Conservation (phyloP, 2,329 filamentous ascomycete genomes). For the Diaporthe sp. region DNA sequence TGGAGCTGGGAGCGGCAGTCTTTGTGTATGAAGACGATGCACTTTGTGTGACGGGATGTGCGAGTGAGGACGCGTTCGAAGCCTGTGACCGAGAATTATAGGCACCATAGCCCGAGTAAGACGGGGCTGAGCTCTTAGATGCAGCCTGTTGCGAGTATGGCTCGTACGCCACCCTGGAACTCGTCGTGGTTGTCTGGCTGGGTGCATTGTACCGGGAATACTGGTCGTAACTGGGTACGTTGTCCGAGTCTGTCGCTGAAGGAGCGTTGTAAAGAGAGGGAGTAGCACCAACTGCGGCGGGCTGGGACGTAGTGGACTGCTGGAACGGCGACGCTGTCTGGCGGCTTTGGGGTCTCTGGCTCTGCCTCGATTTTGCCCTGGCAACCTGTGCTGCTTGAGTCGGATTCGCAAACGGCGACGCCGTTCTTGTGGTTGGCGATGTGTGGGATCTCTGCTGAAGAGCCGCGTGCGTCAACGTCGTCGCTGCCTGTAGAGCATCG, state of each 20-base stretch:
- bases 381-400: constrained; percentile 42
- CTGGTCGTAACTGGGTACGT: constrained; percentile 44
- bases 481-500: constrained; percentile 35
- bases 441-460: constrained; percentile 47
- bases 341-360: constrained; percentile 51
- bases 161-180: constrained; percentile 49
- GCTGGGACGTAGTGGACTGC: constrained; percentile 37
- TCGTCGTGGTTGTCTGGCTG: constrained; percentile 42
- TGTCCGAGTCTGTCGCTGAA: constrained; percentile 39
- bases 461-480: constrained; percentile 46
- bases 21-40: constrained; percentile 35
- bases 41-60: constrained; percentile 46
- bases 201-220: constrained; percentile 44
- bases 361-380: constrained; percentile 52
- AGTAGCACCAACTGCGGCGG: constrained; percentile 37
- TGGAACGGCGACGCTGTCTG: constrained; percentile 46
- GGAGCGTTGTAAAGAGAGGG: constrained; percentile 42
- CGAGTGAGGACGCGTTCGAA: constrained; percentile 42
- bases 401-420: constrained; percentile 48
- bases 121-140: constrained; percentile 37
- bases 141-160: constrained; percentile 50
- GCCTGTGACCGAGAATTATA: constrained; percentile 44
- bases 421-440: constrained; percentile 49
- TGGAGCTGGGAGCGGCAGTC: constrained; percentile 44
- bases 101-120: constrained; percentile 47